Evolutionary conservation across 352 stramenopile species (phyloP), one percentile per base, ranked within the genome.

Genomic region (Globisporangium mamillatum): DNA sequence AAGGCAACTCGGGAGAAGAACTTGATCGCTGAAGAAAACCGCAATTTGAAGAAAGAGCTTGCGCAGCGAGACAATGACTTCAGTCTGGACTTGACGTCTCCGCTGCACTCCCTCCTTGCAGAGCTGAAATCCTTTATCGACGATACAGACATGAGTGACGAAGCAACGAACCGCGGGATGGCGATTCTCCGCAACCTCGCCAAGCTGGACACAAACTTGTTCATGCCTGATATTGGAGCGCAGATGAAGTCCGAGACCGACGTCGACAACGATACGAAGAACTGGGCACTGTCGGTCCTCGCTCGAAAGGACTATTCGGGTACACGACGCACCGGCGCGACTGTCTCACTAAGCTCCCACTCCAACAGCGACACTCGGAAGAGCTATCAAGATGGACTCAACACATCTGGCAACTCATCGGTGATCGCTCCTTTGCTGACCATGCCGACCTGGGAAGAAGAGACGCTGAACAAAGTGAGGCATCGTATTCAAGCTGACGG

Each of bases 241-340:
- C 86, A 94, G 64, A 90, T 94, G 81, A 93, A 92, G 62, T 85
- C 75, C 1, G 82, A 92, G 63, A 86, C 87, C 54, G 84, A 92
- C 52, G 79, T 94, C 9, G 86, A 94, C 68, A 83, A 77, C 50
- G 86, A 94, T 44, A 94, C 85, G 20, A 93, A 94, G 65, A 92
- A 90, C 63, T 94, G 84, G 84, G 86, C 86, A 1, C 72, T 90
- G 2, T 91, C 86, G 0, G 86, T 94, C 20, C 65, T 94, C 1
- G 84, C 86, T 4, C 76, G 81, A 3, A 93, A 92, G 57, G 82
- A 92, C 44, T 94, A 94, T 44, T 75, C 80, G 1, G 76, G 79
- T 12, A 82, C 77, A n/a, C 76, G 74, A 29, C 82, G 86, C 32
- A 79, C 80, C 8, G 79, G 69, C 1, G 77, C 77, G 12, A 83